Conservation (phyloP, 345 rosid species). For the Salix brachista region DNA sequence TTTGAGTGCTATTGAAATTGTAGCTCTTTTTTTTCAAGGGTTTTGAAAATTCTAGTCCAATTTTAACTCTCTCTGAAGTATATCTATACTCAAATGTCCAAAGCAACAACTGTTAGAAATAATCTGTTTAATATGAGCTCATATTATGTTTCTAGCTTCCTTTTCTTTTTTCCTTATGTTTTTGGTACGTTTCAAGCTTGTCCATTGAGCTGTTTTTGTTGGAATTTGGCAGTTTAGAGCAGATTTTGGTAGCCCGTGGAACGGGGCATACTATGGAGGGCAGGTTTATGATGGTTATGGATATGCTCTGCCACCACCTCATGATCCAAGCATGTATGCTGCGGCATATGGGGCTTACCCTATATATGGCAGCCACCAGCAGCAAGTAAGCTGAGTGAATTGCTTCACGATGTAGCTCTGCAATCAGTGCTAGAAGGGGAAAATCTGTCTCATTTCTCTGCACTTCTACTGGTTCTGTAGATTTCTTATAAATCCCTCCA, state of each 20-base stretch:
- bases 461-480: conserved; percentile 34
- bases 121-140: neutral
- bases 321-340: conserved; percentile 71
- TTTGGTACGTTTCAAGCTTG: neutral
- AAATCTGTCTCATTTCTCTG: conserved; percentile 20
- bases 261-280: conserved; percentile 71
- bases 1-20: neutral
- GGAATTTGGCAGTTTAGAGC: conserved; percentile 49
- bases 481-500: conserved; percentile 40
- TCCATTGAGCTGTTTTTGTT: neutral
- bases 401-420: conserved; percentile 13
- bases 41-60: neutral
- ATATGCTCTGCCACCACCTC: conserved; percentile 64
- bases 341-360: conserved; percentile 76
- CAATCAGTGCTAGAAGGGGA: conserved; percentile 27
- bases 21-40: neutral
- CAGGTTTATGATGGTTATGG: conserved; percentile 82
- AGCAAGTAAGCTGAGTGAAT: conserved; percentile 80
- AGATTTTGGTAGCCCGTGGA: conserved; percentile 79
- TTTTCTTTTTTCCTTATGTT: neutral
- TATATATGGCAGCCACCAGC: conserved; percentile 73
- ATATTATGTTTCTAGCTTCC: neutral
- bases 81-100: neutral
- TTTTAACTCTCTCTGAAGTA: neutral
- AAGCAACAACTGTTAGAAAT: neutral